Evolutionary conservation across 352 stramenopile genomes (phyloP).

Genomic region (Globisporangium middletonii): DNA sequence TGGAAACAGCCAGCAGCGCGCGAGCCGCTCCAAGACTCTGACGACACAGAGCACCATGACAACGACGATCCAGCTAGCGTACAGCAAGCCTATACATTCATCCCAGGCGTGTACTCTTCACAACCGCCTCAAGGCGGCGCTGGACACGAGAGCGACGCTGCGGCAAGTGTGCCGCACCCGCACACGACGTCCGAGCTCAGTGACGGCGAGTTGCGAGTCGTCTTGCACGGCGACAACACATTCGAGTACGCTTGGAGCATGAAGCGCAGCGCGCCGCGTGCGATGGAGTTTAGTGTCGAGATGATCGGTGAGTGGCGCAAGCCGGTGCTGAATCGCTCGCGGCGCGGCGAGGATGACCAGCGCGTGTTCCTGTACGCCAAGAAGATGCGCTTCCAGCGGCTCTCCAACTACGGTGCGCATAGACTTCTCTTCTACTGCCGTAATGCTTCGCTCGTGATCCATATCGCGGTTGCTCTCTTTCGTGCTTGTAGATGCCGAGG

Average conservation of each 20-base stretch:
- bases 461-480: neutral
- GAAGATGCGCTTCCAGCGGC: constrained; percentile 60
- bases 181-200: constrained; percentile 16
- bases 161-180: neutral
- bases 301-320: constrained; percentile 64
- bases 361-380: constrained; percentile 54
- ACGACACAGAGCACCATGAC: neutral
- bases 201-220: constrained; percentile 29
- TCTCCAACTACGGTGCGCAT: constrained; percentile 62
- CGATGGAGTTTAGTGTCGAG: constrained; percentile 72
- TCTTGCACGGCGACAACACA: constrained; percentile 75
- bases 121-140: neutral
- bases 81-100: constrained; percentile 32
- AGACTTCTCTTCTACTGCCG: neutral
- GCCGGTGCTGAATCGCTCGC: constrained; percentile 69
- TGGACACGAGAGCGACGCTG: neutral
- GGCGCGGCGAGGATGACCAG: constrained; percentile 64
- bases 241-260: constrained; percentile 78
- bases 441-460: too few species aligned
- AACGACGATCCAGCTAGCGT: neutral
- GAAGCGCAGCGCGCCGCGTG: constrained; percentile 34
- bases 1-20: constrained; percentile 28
- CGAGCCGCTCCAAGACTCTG: neutral
- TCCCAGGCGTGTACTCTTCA: constrained; percentile 52
- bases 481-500: constrained; percentile 33